Evolutionary conservation across 1,139 yeast species (phyloP).

Genomic region (Geotrichum bryndzae): DNA sequence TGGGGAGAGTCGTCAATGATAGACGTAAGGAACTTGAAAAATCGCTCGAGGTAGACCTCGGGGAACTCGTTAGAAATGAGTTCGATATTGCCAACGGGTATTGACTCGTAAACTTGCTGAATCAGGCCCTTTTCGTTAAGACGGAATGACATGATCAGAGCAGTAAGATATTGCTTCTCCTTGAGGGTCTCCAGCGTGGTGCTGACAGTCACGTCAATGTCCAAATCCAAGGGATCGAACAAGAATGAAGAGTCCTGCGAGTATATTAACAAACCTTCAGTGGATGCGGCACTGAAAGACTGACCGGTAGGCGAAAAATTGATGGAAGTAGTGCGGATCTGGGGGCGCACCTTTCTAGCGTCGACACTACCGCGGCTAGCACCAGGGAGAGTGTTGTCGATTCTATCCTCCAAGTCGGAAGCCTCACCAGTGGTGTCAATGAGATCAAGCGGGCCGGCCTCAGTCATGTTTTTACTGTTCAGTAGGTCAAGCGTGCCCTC

Average conservation of each 20-base stretch:
- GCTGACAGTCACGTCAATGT: constrained; percentile 84
- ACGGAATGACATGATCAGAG: constrained; percentile 90
- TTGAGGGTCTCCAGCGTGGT: constrained; percentile 56
- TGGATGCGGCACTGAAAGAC: constrained; percentile 91
- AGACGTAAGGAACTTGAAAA: constrained; percentile 67
- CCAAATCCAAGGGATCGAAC: constrained; percentile 94
- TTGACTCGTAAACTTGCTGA: constrained; percentile 63
- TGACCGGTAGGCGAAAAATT: constrained; percentile 86
- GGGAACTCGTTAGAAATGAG: constrained; percentile 68
- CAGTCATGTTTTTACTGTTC: constrained; percentile 78
- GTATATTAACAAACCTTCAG: constrained; percentile 84
- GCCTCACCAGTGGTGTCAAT: constrained; percentile 82
- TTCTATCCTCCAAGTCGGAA: constrained; percentile 77
- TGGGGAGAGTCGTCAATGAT: constrained; percentile 73
- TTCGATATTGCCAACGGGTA: constrained; percentile 70
- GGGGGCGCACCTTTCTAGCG: constrained; percentile 69
- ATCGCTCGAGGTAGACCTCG: constrained; percentile 60
- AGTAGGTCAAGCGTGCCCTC: constrained; percentile 81
- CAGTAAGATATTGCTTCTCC: constrained; percentile 69
- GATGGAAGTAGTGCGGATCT: constrained; percentile 68
- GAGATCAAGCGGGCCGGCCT: constrained; percentile 78
- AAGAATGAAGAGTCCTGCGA: constrained; percentile 68
- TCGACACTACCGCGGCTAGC: constrained; percentile 86
- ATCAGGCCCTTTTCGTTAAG: constrained; percentile 74
- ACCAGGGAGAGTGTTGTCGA: constrained; percentile 78